These are phyloP conservation scores for Fusarium aywerte DNA, from an alignment of 2,329 filamentous ascomycete genomes.

Conservation along the genomic window DNA sequence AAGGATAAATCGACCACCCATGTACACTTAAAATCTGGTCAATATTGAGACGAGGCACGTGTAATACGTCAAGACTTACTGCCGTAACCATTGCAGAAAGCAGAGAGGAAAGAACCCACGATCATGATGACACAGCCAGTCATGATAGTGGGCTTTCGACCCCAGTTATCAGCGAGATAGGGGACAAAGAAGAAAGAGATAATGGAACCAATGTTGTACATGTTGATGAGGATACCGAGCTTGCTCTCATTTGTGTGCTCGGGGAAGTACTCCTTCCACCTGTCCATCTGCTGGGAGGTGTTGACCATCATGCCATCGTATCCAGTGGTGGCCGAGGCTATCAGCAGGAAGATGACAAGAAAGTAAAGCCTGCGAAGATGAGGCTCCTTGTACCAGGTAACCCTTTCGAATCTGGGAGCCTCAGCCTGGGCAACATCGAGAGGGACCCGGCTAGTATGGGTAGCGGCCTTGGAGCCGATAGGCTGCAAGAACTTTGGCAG, in stretches of 20 bases:
- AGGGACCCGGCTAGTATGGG: slow-evolving; percentile 21
- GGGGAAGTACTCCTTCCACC: slow-evolving; percentile 64
- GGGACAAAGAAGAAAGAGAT: slow-evolving; percentile 59
- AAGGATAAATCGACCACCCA: slow-evolving; percentile 54
- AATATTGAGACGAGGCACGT: background rate
- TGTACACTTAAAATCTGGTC: slow-evolving; percentile 49
- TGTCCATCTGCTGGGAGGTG: slow-evolving; percentile 67
- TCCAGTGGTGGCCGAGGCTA: slow-evolving; percentile 70
- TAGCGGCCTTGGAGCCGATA: slow-evolving; percentile 38
- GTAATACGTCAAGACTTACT: slow-evolving; percentile 49
- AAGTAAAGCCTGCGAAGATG: slow-evolving; percentile 67
- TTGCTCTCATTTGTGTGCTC: slow-evolving; percentile 53
- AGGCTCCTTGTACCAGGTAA: slow-evolving; percentile 67
- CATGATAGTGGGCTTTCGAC: slow-evolving; percentile 58
- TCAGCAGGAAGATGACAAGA: slow-evolving; percentile 63
- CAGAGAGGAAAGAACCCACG: slow-evolving; percentile 55
- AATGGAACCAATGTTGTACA: slow-evolving; percentile 64
- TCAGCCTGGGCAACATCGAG: slow-evolving; percentile 56
- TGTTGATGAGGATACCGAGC: slow-evolving; percentile 62
- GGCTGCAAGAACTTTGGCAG: slow-evolving; percentile 42
- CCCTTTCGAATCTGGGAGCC: slow-evolving; percentile 63
- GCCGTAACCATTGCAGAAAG: slow-evolving; percentile 56
- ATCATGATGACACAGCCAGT: slow-evolving; percentile 60
- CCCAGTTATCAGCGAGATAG: slow-evolving; percentile 57
- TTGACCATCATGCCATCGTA: slow-evolving; percentile 72